Percentiles rank a stretch among this genome's conserved stretches.
Conservation (phyloP, 139 green algal genomes). For the Chlorella sp. region DNA sequence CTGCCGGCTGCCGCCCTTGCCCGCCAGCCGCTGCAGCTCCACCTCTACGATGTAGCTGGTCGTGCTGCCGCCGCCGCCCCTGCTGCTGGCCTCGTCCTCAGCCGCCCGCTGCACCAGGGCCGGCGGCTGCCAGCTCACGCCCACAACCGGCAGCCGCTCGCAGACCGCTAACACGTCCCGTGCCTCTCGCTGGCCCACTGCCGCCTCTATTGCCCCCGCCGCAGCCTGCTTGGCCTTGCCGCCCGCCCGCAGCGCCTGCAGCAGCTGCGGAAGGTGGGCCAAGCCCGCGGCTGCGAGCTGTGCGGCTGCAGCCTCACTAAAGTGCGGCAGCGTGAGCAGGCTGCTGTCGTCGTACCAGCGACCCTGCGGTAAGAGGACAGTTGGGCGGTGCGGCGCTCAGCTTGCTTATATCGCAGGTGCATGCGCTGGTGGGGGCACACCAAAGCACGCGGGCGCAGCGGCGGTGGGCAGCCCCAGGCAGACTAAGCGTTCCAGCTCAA, state of each 20-base stretch:
- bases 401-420: no score
- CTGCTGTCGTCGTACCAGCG: slow-evolving; percentile 77
- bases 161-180: slow-evolving; percentile 40
- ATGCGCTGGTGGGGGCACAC: no score
- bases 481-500: no score
- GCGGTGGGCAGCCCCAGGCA: no score
- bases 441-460: no score
- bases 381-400: background rate
- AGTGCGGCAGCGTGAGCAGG: slow-evolving; percentile 78
- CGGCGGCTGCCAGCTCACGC: slow-evolving; percentile 30
- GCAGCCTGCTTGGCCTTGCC: background rate
- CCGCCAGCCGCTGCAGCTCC: slow-evolving; percentile 31
- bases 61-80: background rate
- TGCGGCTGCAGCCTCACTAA: slow-evolving; percentile 40
- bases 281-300: slow-evolving; percentile 48
- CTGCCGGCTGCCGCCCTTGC: slow-evolving; percentile 19
- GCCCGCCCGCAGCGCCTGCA: slow-evolving; percentile 46
- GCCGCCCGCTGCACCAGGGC: background rate
- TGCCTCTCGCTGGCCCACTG: slow-evolving; percentile 35
- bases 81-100: slow-evolving; percentile 2
- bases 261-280: slow-evolving; percentile 55
- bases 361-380: slow-evolving; percentile 59
- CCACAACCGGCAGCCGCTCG: slow-evolving; percentile 62
- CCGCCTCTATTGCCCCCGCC: background rate
- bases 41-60: slow-evolving; percentile 40